Conservation (phyloP, 1,139 yeast genomes). For the Hyphopichia khmerensis region DNA sequence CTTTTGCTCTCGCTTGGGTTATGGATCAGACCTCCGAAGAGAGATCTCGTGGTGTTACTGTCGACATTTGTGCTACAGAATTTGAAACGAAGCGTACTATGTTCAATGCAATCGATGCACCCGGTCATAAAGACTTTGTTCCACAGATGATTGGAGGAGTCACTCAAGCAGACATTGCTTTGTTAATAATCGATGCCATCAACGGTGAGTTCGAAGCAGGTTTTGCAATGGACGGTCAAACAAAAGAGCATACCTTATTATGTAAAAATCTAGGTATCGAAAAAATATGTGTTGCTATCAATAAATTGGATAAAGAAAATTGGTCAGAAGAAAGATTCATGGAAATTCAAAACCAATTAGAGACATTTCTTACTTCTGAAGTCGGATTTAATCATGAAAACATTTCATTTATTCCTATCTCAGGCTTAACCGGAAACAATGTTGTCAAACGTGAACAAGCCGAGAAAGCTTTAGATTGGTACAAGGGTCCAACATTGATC, state of each 20-base stretch:
- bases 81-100: constrained; percentile 66
- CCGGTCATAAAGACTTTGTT: constrained; percentile 56
- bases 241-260: constrained; percentile 86
- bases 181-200: constrained; percentile 74
- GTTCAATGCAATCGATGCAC: constrained; percentile 94
- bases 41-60: constrained; percentile 86
- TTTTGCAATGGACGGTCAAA: constrained; percentile 84
- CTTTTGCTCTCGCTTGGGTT: constrained; percentile 96
- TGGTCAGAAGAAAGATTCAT: constrained; percentile 70
- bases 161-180: constrained; percentile 64
- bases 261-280: constrained; percentile 84
- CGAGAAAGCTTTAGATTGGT: constrained; percentile 51
- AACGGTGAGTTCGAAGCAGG: constrained; percentile 90
- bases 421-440: constrained; percentile 84
- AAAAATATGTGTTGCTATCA: constrained; percentile 72
- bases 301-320: constrained; percentile 77
- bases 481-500: constrained; percentile 63
- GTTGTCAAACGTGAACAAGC: constrained; percentile 50
- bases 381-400: constrained; percentile 58
- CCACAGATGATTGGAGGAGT: constrained; percentile 57
- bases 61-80: constrained; percentile 83
- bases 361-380: constrained; percentile 51
- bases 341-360: constrained; percentile 58
- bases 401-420: constrained; percentile 73
- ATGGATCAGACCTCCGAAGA: constrained; percentile 96